Conservation (phyloP, 139 green algal species). For the Ettlia oleoabundans region DNA sequence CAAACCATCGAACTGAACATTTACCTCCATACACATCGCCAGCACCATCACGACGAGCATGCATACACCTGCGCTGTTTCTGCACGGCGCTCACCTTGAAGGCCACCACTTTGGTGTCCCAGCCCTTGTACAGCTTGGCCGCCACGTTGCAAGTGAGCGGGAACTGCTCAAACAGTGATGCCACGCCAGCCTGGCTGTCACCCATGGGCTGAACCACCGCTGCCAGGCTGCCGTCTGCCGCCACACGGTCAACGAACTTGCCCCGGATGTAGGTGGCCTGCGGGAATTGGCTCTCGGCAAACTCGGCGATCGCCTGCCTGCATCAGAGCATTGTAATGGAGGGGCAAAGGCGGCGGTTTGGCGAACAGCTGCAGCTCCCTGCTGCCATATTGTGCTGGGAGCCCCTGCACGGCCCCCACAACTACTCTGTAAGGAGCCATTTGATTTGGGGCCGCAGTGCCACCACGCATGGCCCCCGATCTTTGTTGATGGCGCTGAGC, state of each 20-base stretch:
- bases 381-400: too few relatives aligned
- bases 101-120: conserved; percentile 45
- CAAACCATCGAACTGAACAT: too few relatives aligned
- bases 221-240: conserved; percentile 27
- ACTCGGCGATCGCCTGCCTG: conserved; percentile 12
- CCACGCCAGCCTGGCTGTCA: conserved; percentile 7
- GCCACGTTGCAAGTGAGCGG: conserved; percentile 48
- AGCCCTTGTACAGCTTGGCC: conserved; percentile 34
- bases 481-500: too few relatives aligned
- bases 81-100: conserved; percentile 42
- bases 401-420: too few relatives aligned
- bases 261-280: conserved; percentile 36
- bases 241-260: conserved; percentile 44
- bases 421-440: too few relatives aligned
- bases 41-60: too few relatives aligned
- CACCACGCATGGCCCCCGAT: too few relatives aligned
- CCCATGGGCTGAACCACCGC: conserved; percentile 31
- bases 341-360: neutral
- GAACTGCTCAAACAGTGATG: conserved; percentile 49
- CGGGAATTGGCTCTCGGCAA: neutral
- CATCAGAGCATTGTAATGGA: neutral
- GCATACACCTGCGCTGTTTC: too few relatives aligned
- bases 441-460: too few relatives aligned
- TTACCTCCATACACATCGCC: too few relatives aligned
- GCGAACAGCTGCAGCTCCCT: too few relatives aligned